Evolutionary conservation across 2,329 filamentous ascomycete genomes (phyloP), one percentile per base, ranked within the genome.

Genomic region (Trichoderma sp.): DNA sequence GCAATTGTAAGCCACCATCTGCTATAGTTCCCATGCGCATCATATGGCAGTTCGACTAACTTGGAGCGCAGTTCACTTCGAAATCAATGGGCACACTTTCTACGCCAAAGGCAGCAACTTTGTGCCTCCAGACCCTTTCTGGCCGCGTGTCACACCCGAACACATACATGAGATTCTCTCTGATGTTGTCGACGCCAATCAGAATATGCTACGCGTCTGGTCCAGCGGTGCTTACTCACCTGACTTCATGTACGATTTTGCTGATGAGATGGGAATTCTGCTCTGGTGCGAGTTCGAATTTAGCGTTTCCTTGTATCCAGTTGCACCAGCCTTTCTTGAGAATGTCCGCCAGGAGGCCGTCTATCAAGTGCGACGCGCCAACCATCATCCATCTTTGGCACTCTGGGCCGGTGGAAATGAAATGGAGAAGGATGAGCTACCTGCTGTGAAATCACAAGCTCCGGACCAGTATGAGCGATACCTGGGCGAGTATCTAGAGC

Each of bases 401-500:
- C 60, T 64, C 5, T 64, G 60, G 60, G 60, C 60, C 4, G 60
- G 60, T 14, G 60, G 60, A 14, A 64, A 64, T 16, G 60, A 64
- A 39, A 64, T 64, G 60, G 60, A 64, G 60, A 64, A 64, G 18
- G 60, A 64, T 64, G 60, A 64, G 18, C 46, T 64, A 24, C 60
- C 60, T 39, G 60, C 46, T 49, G 32, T 64, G 16, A 64, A n/a
- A 21, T 64, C 60, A 16, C 21, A 18, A 2, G 46, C 46, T 24
- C 60, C 60, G 14, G 34, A 16, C 7, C 46, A 64, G 49, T 64
- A 64, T 13, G 46, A 64, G 21, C 49, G 60, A 7, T 64, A 64
- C 32, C 39, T 64, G 21, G 30, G 60, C 24, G 60, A 64, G 32
- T 64, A 64, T 8, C 21, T 64, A 1, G 30, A 54, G 49, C 32